Conservation (phyloP, 1,284 basidiomycete species). For the Trametes versicolor region DNA sequence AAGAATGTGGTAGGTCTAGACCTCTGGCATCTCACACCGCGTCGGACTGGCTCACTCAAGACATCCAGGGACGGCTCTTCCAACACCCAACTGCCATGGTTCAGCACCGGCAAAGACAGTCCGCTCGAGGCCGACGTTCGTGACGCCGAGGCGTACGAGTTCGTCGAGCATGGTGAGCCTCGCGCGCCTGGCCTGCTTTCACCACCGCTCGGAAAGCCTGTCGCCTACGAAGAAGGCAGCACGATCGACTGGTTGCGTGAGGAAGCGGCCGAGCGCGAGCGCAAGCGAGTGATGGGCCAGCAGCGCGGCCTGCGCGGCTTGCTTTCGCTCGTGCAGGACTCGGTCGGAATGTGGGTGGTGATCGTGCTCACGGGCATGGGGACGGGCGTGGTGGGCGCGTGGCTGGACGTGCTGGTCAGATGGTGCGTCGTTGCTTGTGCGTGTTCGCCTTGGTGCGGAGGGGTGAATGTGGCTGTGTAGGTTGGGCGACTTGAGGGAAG, state of each 20-base stretch:
- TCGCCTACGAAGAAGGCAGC: slow-evolving; percentile 60
- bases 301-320: slow-evolving; percentile 65
- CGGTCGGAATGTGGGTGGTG: slow-evolving; percentile 72
- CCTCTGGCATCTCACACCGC: background rate
- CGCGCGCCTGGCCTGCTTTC: slow-evolving; percentile 13
- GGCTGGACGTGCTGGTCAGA: slow-evolving; percentile 78
- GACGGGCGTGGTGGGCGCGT: slow-evolving; percentile 75
- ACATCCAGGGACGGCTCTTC: slow-evolving; percentile 19
- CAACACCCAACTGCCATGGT: slow-evolving; percentile 27
- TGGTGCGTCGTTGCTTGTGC: slow-evolving; percentile 58
- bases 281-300: slow-evolving; percentile 59
- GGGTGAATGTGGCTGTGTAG: slow-evolving; percentile 44
- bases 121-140: slow-evolving; percentile 22
- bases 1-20: slow-evolving; percentile 15
- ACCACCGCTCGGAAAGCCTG: slow-evolving; percentile 24
- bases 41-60: background rate
- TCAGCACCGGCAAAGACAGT: slow-evolving; percentile 21
- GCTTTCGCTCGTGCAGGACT: slow-evolving; percentile 64
- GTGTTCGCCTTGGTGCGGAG: background rate
- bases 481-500: slow-evolving; percentile 77
- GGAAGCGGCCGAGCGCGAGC: slow-evolving; percentile 69
- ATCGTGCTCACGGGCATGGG: slow-evolving; percentile 73
- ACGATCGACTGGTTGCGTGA: slow-evolving; percentile 80
- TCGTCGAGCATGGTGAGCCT: slow-evolving; percentile 25
- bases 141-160: slow-evolving; percentile 39